Conservation (phyloP, 2,329 filamentous ascomycete species). For the Trichoderma simmonsii region DNA sequence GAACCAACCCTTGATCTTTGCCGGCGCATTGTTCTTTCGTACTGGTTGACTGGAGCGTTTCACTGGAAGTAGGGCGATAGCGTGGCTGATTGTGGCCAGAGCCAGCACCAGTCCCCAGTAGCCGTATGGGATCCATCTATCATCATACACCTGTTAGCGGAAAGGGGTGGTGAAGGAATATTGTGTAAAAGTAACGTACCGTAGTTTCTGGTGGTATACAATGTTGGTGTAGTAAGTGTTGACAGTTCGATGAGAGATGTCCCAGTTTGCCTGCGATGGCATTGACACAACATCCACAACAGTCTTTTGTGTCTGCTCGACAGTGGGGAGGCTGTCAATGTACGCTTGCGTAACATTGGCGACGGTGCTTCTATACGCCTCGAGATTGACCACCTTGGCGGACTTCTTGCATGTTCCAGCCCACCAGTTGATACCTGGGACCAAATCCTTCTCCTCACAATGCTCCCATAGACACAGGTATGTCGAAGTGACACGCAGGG, state of each 20-base stretch:
- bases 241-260: conserved; percentile 10
- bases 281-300: conserved; percentile 9
- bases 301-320: conserved; percentile 17
- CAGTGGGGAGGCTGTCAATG: conserved; percentile 18
- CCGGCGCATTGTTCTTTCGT: neutral
- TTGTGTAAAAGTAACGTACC: neutral
- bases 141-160: neutral
- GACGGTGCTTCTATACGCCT: conserved; percentile 13
- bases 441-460: conserved; percentile 20
- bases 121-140: conserved; percentile 20
- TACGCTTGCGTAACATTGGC: conserved; percentile 20
- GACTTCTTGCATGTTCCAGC: conserved; percentile 22
- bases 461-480: conserved; percentile 21
- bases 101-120: conserved; percentile 21
- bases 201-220: conserved; percentile 1
- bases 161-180: neutral
- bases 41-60: conserved; percentile 5
- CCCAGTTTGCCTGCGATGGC: conserved; percentile 19
- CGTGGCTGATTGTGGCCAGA: conserved; percentile 15
- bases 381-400: conserved; percentile 18
- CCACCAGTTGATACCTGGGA: conserved; percentile 22
- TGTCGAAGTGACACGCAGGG: conserved; percentile 21
- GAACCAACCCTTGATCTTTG: conserved; percentile 14
- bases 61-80: conserved; percentile 9
- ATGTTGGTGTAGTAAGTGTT: conserved; percentile 8